Conservation (phyloP, 2,329 filamentous ascomycete genomes). For the Coniochaeta hoffmannii region DNA sequence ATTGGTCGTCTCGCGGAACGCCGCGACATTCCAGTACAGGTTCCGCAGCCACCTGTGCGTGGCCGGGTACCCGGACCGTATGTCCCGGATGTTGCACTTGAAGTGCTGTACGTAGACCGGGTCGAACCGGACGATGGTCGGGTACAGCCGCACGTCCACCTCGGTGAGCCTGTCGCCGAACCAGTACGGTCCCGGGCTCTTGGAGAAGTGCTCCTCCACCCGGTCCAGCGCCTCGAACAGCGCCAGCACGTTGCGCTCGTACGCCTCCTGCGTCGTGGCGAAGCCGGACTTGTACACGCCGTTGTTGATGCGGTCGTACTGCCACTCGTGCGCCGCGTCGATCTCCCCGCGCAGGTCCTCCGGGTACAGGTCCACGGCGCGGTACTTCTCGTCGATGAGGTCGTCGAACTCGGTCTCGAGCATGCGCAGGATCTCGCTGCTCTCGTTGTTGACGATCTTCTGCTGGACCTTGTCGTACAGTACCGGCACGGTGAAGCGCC, state of each 20-base stretch:
- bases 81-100: constrained; percentile 80
- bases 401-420: constrained; percentile 75
- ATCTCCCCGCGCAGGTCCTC: constrained; percentile 56
- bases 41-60: constrained; percentile 76
- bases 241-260: constrained; percentile 62
- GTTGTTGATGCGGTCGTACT: constrained; percentile 66
- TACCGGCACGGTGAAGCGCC: constrained; percentile 81
- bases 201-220: constrained; percentile 61
- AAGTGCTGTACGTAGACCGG: constrained; percentile 82
- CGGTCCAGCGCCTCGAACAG: constrained; percentile 74
- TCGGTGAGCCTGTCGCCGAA: constrained; percentile 73
- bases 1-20: constrained; percentile 77
- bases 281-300: constrained; percentile 74
- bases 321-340: constrained; percentile 74
- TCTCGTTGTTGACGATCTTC: constrained; percentile 85
- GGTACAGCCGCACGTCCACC: constrained; percentile 65
- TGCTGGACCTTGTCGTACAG: constrained; percentile 72
- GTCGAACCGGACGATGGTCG: constrained; percentile 15
- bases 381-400: constrained; percentile 52
- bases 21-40: constrained; percentile 75
- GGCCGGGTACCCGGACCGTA: constrained; percentile 73
- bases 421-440: constrained; percentile 88
- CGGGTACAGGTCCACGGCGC: constrained; percentile 61
- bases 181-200: constrained; percentile 54
- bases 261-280: constrained; percentile 74